A percentile compares a stretch with the other conserved stretches of the same genome.
phyloP scores from a whole-genome alignment of 2,329 filamentous ascomycete species.

The Leptographium procerum region DNA sequence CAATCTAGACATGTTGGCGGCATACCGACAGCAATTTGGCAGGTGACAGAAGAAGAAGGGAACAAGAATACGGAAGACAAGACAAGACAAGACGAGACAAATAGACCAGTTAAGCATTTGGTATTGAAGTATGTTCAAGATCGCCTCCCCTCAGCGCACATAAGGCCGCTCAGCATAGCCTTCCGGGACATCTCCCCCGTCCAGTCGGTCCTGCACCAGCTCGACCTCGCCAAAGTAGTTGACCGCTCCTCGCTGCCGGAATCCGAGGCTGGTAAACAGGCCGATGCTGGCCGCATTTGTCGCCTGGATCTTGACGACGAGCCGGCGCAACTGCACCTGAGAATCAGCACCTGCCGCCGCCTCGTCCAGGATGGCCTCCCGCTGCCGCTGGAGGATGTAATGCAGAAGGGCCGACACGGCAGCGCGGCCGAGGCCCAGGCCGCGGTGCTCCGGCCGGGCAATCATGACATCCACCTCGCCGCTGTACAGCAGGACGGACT shows the following conservation, averaged over 20 bases:
- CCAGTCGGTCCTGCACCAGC: constrained; percentile 26
- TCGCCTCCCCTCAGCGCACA: neutral
- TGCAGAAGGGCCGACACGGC: constrained; percentile 57
- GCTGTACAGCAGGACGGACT: constrained; percentile 19
- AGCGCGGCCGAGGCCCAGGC: constrained; percentile 53
- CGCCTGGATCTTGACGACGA: constrained; percentile 38
- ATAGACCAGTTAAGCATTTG: too few relatives aligned
- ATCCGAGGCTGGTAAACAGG: constrained; percentile 41
- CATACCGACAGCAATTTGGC: constrained; percentile 41
- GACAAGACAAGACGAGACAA: neutral
- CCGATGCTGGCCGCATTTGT: constrained; percentile 39
- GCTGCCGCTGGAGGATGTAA: constrained; percentile 47
- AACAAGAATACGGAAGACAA: neutral
- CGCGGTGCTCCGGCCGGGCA: constrained; percentile 44
- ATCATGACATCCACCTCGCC: constrained; percentile 88
- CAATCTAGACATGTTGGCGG: constrained; percentile 46
- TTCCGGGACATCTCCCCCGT: constrained; percentile 3
- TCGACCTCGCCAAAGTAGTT: constrained; percentile 52
- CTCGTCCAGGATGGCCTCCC: constrained; percentile 44
- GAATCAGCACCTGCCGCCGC: constrained; percentile 15
- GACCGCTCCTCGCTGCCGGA: constrained; percentile 36
- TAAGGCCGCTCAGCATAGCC: constrained; percentile 10
- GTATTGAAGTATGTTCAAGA: too few relatives aligned
- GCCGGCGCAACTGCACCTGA: constrained; percentile 13
- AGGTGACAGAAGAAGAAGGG: too few relatives aligned